Percentiles rank a stretch among this genome's conserved stretches.
Conservation (phyloP, 768 basidiomycete genomes). For the Hortiboletus flavorubellus region DNA sequence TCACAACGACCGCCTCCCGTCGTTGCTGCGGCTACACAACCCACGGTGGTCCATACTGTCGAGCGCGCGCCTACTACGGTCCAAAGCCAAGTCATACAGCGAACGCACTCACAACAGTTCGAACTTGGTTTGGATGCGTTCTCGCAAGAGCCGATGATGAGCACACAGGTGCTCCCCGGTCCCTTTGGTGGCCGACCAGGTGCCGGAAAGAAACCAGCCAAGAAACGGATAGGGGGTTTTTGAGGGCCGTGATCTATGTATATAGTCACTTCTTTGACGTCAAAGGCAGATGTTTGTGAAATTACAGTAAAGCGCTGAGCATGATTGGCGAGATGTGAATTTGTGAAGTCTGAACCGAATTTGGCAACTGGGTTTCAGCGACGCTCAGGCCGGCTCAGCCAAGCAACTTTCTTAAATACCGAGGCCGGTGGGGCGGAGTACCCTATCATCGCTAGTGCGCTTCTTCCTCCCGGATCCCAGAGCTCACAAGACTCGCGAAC, state of each 20-base stretch:
- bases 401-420: background rate
- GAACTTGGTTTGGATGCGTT: constrained; percentile 9
- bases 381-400: background rate
- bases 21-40: constrained; percentile 28
- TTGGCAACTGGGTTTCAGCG: constrained; percentile 23
- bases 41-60: constrained; percentile 11
- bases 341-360: constrained; percentile 7
- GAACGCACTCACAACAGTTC: constrained; percentile 17
- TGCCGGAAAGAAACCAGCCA: constrained; percentile 46
- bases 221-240: constrained; percentile 76
- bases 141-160: constrained; percentile 49
- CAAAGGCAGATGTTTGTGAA: constrained; percentile 1
- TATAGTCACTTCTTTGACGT: background rate
- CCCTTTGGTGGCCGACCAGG: constrained; percentile 61
- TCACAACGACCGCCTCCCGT: constrained; percentile 40
- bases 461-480: constrained; percentile 19
- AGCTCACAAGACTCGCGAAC: constrained; percentile 9
- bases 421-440: constrained; percentile 20
- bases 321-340: constrained; percentile 1
- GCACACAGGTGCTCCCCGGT: constrained; percentile 72
- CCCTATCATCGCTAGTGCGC: constrained; percentile 19
- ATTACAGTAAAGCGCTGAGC: background rate
- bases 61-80: background rate
- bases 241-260: constrained; percentile 31
- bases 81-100: constrained; percentile 14